Percentiles rank a stretch among this genome's conserved stretches.
phyloP scores from a whole-genome alignment of 169 alveolate species.

The Plasmodium billcollinsi region DNA sequence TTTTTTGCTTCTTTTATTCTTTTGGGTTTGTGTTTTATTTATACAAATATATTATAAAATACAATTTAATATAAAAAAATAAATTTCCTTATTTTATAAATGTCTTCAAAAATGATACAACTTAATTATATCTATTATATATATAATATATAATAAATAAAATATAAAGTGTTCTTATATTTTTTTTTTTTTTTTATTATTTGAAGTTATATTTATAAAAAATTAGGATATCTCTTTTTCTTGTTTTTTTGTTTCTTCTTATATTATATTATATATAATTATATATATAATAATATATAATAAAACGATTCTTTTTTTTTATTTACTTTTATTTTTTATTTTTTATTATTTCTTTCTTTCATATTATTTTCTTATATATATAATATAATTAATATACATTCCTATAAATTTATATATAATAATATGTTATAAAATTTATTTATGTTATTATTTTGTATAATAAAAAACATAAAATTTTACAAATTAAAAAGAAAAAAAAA shows the following conservation, averaged over 20 bases:
- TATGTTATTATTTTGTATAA: constrained; percentile 2
- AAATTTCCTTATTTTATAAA: constrained; percentile 35
- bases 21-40: too few relatives aligned
- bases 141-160: constrained; percentile 10
- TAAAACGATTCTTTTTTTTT: too few relatives aligned
- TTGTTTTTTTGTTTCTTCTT: neutral
- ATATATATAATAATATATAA: neutral
- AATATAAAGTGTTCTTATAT: constrained; percentile 5
- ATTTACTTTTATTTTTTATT: too few relatives aligned
- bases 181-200: neutral
- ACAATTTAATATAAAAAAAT: constrained; percentile 27
- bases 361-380: neutral
- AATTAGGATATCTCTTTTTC: constrained; percentile 1
- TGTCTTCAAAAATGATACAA: constrained; percentile 71
- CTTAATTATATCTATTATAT: constrained; percentile 26
- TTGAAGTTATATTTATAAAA: neutral
- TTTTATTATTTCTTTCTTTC: neutral
- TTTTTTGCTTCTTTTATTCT: too few relatives aligned
- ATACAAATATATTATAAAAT: constrained; percentile 6
- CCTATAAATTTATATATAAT: neutral
- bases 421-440: constrained; percentile 1
- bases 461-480: constrained; percentile 16
- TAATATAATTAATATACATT: neutral
- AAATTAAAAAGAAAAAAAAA: constrained; percentile 3
- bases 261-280: neutral